phyloP scores from a whole-genome alignment of 2,329 filamentous ascomycete species.

The Claviceps humidiphila region DNA sequence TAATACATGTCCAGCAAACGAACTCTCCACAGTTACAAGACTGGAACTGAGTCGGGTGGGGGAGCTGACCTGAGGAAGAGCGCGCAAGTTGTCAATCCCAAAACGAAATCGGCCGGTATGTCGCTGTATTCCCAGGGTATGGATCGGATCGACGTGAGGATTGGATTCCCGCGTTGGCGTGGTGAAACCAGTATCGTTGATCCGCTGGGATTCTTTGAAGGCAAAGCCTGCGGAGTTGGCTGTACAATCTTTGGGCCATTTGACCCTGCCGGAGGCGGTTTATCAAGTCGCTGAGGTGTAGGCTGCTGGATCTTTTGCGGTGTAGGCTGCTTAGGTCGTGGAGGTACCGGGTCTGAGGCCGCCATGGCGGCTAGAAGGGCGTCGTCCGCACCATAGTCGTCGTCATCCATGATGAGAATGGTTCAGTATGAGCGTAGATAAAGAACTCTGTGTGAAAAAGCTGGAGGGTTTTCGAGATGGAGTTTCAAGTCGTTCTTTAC shows the following conservation, averaged over 20 bases:
- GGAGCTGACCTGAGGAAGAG: conserved; percentile 57
- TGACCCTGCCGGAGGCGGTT: conserved; percentile 22
- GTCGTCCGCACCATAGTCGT: conserved; percentile 45
- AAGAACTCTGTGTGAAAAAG: not conserved
- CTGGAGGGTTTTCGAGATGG: not conserved
- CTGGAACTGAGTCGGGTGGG: too few species aligned
- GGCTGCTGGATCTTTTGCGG: conserved; percentile 33
- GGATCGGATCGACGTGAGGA: conserved; percentile 68
- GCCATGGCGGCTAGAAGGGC: conserved; percentile 44
- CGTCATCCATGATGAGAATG: conserved; percentile 31
- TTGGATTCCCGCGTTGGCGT: conserved; percentile 88
- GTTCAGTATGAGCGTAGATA: not conserved
- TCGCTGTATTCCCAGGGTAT: conserved; percentile 95
- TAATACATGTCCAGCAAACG: not conserved
- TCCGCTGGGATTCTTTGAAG: conserved; percentile 49
- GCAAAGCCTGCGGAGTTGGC: conserved; percentile 76
- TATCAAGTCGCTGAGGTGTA: conserved; percentile 43
- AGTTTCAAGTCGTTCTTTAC: too few species aligned
- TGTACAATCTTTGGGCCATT: conserved; percentile 54
- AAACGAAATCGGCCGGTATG: conserved; percentile 85
- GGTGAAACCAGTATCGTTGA: conserved; percentile 82
- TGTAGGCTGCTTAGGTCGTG: conserved; percentile 26
- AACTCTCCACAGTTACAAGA: not conserved
- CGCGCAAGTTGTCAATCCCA: conserved; percentile 77
- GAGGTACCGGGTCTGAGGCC: conserved; percentile 27